phyloP scores from a whole-genome alignment of 768 basidiomycete species.

The Mycena pura region DNA sequence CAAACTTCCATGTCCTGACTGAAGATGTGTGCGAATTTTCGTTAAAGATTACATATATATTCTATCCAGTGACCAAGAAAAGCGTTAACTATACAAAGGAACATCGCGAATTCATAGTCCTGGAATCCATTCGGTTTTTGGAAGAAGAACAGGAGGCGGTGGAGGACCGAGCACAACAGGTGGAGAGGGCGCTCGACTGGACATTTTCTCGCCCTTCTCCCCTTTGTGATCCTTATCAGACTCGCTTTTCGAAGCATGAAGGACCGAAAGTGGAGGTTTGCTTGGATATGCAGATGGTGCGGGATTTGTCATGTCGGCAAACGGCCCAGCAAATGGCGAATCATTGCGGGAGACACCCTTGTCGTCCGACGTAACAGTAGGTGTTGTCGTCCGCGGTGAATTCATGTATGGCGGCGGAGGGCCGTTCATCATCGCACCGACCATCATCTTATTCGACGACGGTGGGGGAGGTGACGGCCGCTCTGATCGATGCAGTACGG shows the following conservation, averaged over 20 bases:
- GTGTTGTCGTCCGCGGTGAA: constrained; percentile 21
- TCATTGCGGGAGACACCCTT: constrained; percentile 22
- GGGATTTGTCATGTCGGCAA: constrained; percentile 21
- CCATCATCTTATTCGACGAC: constrained; percentile 26
- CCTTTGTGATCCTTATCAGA: constrained; percentile 13
- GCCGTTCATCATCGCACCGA: constrained; percentile 27
- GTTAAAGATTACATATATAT: constrained; percentile 2
- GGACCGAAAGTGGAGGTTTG: constrained; percentile 5
- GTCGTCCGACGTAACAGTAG: constrained; percentile 16
- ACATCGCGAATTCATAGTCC: constrained; percentile 1
- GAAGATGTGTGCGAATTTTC: too few species aligned
- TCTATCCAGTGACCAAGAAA: constrained; percentile 3
- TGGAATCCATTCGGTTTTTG: constrained; percentile 23
- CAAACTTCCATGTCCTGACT: too few species aligned
- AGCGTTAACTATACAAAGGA: background rate
- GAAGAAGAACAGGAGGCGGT: constrained; percentile 19
- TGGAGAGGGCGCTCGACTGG: constrained; percentile 11
- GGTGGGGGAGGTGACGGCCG: constrained; percentile 22
- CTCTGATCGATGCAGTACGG: constrained; percentile 23
- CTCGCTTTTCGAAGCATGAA: constrained; percentile 11
- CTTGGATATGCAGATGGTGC: constrained; percentile 19
- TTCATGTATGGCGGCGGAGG: constrained; percentile 18
- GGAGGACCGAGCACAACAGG: constrained; percentile 21
- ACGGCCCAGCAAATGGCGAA: constrained; percentile 27
- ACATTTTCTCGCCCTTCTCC: constrained; percentile 12